Conservation (phyloP, 345 rosid species). For the Populus euphratica region DNA sequence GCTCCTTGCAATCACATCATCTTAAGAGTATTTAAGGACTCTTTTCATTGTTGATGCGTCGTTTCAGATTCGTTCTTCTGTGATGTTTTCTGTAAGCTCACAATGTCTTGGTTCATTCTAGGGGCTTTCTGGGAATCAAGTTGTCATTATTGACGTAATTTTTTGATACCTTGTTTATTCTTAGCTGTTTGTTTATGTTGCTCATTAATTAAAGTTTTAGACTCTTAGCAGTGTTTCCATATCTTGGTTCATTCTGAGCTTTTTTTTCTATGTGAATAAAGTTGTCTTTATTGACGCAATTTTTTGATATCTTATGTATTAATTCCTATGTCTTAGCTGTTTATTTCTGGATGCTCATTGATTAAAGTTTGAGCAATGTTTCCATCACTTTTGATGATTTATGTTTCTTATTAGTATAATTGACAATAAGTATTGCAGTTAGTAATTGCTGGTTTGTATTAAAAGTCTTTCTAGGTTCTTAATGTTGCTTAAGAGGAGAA, state of each 20-base stretch:
- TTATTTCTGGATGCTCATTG: not conserved
- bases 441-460: constrained; percentile 20
- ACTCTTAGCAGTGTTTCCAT: too few relatives aligned
- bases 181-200: too few relatives aligned
- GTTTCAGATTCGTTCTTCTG: not conserved
- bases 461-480: constrained; percentile 2
- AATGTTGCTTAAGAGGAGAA: constrained; percentile 39
- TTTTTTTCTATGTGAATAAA: too few relatives aligned
- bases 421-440: constrained; percentile 22
- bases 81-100: not conserved
- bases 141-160: not conserved
- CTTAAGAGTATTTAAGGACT: not conserved
- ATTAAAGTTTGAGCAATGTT: not conserved
- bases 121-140: not conserved
- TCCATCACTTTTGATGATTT: constrained; percentile 8
- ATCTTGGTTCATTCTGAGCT: too few relatives aligned
- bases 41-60: not conserved
- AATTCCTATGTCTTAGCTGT: not conserved
- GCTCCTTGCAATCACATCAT: not conserved
- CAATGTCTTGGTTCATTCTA: constrained; percentile 2
- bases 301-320: not conserved
- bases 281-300: too few relatives aligned
- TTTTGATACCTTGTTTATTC: not conserved
- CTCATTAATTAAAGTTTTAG: too few relatives aligned
- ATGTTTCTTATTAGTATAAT: not conserved